Conservation (phyloP, 2,329 filamentous ascomycete species). For the Cercospora berteroae region DNA sequence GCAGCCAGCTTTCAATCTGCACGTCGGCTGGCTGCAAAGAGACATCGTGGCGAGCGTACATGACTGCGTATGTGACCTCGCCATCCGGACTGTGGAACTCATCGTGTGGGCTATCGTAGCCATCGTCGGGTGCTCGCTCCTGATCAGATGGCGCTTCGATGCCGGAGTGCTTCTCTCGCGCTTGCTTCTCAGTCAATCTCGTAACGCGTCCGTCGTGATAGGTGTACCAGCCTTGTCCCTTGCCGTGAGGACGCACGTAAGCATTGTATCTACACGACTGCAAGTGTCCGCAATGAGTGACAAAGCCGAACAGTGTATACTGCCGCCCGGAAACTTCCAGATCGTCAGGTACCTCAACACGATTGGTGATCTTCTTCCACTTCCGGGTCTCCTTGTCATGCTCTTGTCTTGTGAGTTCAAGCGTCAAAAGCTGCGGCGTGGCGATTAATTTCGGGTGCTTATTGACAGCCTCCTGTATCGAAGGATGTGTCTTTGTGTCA, state of each 20-base stretch:
- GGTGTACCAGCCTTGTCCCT: constrained; percentile 57
- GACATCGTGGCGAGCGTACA: constrained; percentile 30
- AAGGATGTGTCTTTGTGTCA: constrained; percentile 35
- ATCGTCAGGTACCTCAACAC: constrained; percentile 56
- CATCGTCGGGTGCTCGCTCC: constrained; percentile 13
- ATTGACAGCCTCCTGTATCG: constrained; percentile 45
- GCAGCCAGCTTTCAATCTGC: constrained; percentile 19
- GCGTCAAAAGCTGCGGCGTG: constrained; percentile 38
- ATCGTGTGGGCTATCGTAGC: constrained; percentile 25
- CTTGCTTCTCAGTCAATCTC: constrained; percentile 57
- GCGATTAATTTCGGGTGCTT: constrained; percentile 27
- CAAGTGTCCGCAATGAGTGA: constrained; percentile 59
- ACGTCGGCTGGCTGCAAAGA: constrained; percentile 18
- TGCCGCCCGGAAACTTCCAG: constrained; percentile 48
- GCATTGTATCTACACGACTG: constrained; percentile 60
- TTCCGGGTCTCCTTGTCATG: constrained; percentile 55
- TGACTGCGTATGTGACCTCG: constrained; percentile 31
- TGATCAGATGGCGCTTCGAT: background rate
- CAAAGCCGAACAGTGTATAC: constrained; percentile 60
- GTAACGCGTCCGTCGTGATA: constrained; percentile 55
- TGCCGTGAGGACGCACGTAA: constrained; percentile 58
- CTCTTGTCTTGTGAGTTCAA: constrained; percentile 58
- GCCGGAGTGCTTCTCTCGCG: constrained; percentile 42
- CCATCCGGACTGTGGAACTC: constrained; percentile 5
- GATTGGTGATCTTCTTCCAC: constrained; percentile 58